phyloP scores from a whole-genome alignment of 164 flowering plant genomes.

The Kingdonia uniflora region DNA sequence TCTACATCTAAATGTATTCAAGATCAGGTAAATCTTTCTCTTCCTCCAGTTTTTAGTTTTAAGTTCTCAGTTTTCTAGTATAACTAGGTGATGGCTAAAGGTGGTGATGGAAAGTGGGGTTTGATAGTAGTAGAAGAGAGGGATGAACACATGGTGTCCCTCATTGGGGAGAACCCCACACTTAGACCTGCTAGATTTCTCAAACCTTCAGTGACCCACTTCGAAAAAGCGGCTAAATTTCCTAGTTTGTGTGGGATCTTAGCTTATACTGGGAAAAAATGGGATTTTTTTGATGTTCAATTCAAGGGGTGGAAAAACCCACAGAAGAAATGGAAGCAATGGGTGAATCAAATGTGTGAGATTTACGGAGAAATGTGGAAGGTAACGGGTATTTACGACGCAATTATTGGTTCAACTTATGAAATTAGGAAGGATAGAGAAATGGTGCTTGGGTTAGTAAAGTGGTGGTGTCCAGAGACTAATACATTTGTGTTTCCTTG shows the following conservation, averaged over 20 bases:
- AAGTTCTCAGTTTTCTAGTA: too few species aligned
- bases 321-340: conserved; percentile 15
- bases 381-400: conserved; percentile 16
- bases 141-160: conserved; percentile 1
- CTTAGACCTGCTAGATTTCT: conserved; percentile 8
- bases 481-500: conserved; percentile 29
- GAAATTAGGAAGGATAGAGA: conserved; percentile 4
- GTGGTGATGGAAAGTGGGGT: too few species aligned
- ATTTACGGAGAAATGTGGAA: conserved; percentile 13
- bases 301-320: conserved; percentile 14
- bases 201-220: not conserved
- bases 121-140: conserved; percentile 6
- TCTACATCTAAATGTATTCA: too few species aligned
- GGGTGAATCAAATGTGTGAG: conserved; percentile 20
- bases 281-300: not conserved
- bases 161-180: not conserved
- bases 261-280: not conserved
- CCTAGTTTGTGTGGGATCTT: too few species aligned
- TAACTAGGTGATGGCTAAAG: too few species aligned
- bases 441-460: conserved; percentile 16
- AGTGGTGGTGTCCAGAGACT: conserved; percentile 22
- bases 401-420: conserved; percentile 18
- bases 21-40: too few species aligned
- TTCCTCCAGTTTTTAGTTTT: too few species aligned
- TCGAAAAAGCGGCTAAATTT: too few species aligned